Evolutionary conservation across 768 basidiomycete species (phyloP), one percentile per base, ranked within the genome.

Genomic region (Russula dissimulans): DNA sequence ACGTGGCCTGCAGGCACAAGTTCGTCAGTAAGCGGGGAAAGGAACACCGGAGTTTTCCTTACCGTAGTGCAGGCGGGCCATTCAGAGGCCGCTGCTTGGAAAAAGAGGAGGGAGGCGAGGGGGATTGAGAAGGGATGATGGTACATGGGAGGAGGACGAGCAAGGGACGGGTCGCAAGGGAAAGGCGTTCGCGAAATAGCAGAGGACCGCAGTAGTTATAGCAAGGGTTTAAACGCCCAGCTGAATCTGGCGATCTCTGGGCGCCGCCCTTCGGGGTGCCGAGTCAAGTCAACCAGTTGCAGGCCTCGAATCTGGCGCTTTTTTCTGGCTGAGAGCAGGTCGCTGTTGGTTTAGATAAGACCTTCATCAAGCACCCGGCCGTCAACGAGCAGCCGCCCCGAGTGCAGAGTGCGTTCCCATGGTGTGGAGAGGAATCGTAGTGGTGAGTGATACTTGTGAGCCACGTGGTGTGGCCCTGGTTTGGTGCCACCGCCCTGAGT

Each of bases 201-300:
- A 31, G 39, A 14, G 26, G 4, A 8, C 0, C 11, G 18, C 18
- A 7, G 43, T 60, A 60, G 54, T 53, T 61, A 61, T 61, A 61
- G 26, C 18, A 45, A 53, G 11, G 11, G n/a, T 26, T 7, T 43
- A 42, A 47, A 57, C 50, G 55, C 56, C 36, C 44, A 29, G 12
- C 12, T 46, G 22, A 12, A 61, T 57, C 60, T 56, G 48, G 36
- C 54, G 60, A 61, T 61, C 60, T 18, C 36, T n/a, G 29, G 3
- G 38, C 42, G 54, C 54, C 18, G 12, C 26, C 17, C 43, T 43
- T 52, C 44, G 52, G 43, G 43, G 7, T 29, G 42, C 54, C 60
- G 51, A 26, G 22, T 26, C 22, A 26, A 61, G 60, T 61, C 60
- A 47, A 61, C 50, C 26, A 61, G 56, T 38, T 61, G 26, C 44